A percentile compares a stretch with the other conserved stretches of the same genome.
These are phyloP conservation scores for Fusarium tricinctum DNA, from an alignment of 2,329 filamentous ascomycete genomes.

Conservation along the genomic window DNA sequence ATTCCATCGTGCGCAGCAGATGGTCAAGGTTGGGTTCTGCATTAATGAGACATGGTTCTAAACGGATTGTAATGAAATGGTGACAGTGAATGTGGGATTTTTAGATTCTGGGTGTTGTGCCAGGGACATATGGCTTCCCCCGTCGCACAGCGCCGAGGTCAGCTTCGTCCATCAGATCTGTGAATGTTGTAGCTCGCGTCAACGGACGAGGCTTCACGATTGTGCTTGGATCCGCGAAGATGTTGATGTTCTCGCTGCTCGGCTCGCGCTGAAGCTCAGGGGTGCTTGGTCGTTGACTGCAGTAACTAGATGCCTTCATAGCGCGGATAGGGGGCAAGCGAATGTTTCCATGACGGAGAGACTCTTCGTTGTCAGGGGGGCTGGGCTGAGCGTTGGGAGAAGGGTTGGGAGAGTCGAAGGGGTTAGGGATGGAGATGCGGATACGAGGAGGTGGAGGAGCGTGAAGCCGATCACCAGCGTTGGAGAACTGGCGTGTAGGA, in stretches of 20 bases:
- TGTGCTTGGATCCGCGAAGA: constrained; percentile 65
- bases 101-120: constrained; percentile 53
- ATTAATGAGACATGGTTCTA: constrained; percentile 20
- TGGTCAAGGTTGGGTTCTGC: constrained; percentile 8
- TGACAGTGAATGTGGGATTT: constrained; percentile 2
- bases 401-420: constrained; percentile 54
- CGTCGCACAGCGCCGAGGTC: constrained; percentile 59
- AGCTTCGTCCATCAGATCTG: constrained; percentile 66
- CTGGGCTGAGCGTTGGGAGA: constrained; percentile 47
- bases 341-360: constrained; percentile 49
- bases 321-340: constrained; percentile 56
- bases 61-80: constrained; percentile 2
- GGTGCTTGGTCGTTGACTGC: constrained; percentile 49
- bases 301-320: constrained; percentile 53
- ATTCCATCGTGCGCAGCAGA: constrained; percentile 37
- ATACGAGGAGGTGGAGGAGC: constrained; percentile 38
- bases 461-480: constrained; percentile 33
- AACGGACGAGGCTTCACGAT: constrained; percentile 51
- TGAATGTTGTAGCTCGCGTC: constrained; percentile 63
- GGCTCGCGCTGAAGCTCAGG: constrained; percentile 58
- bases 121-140: constrained; percentile 61
- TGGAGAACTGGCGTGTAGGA: constrained; percentile 26
- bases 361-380: constrained; percentile 44
- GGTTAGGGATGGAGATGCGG: constrained; percentile 54
- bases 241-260: constrained; percentile 65